Evolutionary conservation across 2,329 filamentous ascomycete genomes (phyloP).

Genomic region (Camptophora hylomeconis): DNA sequence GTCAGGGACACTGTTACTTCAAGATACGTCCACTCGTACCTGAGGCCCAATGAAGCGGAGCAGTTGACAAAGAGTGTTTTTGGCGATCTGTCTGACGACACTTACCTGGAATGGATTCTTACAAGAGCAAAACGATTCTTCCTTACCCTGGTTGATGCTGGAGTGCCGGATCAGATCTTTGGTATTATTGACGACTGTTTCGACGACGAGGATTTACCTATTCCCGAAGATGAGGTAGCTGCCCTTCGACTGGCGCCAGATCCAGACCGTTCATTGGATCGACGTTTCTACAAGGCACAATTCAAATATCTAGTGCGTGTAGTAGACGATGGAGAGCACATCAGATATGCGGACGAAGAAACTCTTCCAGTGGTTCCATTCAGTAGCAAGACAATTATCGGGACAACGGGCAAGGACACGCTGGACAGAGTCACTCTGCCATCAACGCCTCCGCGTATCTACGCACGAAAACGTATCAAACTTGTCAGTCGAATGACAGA

Average conservation of each 20-base stretch:
- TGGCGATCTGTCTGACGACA: slow-evolving; percentile 33
- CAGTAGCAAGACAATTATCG: slow-evolving; percentile 30
- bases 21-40: slow-evolving; percentile 26
- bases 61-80: slow-evolving; percentile 23
- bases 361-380: slow-evolving; percentile 45
- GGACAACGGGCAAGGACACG: slow-evolving; percentile 23
- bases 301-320: slow-evolving; percentile 46
- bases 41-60: slow-evolving; percentile 22
- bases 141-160: slow-evolving; percentile 44
- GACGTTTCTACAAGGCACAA: slow-evolving; percentile 46
- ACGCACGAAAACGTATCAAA: slow-evolving; percentile 26
- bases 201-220: slow-evolving; percentile 48
- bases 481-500: slow-evolving; percentile 27
- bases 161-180: slow-evolving; percentile 51
- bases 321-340: slow-evolving; percentile 41
- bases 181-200: slow-evolving; percentile 47
- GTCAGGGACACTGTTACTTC: slow-evolving; percentile 29
- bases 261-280: slow-evolving; percentile 38
- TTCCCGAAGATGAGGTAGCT: slow-evolving; percentile 41
- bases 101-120: slow-evolving; percentile 52
- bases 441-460: slow-evolving; percentile 15
- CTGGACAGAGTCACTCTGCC: slow-evolving; percentile 30
- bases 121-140: slow-evolving; percentile 45
- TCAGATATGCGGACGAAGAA: slow-evolving; percentile 46
- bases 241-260: slow-evolving; percentile 39